Conservation (phyloP, 225 moss, liverwort and hornwort genomes). For the Marchantia polymorpha region DNA sequence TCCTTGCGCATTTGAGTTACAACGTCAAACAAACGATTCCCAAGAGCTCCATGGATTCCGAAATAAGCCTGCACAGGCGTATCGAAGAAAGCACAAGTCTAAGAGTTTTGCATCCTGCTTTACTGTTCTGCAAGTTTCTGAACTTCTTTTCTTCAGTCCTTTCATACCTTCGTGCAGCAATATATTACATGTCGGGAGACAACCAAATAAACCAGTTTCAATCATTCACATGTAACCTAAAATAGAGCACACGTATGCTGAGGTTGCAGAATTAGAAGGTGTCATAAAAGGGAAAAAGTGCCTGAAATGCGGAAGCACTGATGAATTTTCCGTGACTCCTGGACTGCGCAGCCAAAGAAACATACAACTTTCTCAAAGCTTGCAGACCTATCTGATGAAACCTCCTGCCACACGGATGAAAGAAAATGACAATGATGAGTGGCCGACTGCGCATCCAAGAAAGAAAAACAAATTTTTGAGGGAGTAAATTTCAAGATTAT, state of each 20-base stretch:
- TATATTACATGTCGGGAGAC: background rate
- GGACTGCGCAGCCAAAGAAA: conserved; percentile 71
- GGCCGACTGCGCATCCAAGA: too few relatives aligned
- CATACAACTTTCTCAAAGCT: conserved; percentile 68
- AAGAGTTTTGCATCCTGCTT: background rate
- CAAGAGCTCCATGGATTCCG: conserved; percentile 89
- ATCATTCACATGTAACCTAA: background rate
- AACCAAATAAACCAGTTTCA: background rate
- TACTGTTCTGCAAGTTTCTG: too few relatives aligned
- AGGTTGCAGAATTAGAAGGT: background rate
- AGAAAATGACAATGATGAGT: too few relatives aligned
- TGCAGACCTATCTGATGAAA: conserved; percentile 63
- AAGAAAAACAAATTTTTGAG: background rate
- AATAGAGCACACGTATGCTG: background rate
- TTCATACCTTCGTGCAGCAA: background rate
- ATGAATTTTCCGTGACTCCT: conserved; percentile 65
- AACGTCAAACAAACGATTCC: conserved; percentile 81
- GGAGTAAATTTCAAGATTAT: background rate
- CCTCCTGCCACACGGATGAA: conserved; percentile 40
- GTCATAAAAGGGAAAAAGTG: conserved; percentile 13
- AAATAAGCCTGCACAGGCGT: conserved; percentile 55
- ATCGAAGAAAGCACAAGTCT: too few relatives aligned
- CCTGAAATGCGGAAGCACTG: conserved; percentile 91
- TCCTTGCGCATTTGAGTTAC: conserved; percentile 72
- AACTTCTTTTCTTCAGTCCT: background rate